Evolutionary conservation across 108 stramenopile genomes (phyloP).

Genomic region (Parmales sp.): DNA sequence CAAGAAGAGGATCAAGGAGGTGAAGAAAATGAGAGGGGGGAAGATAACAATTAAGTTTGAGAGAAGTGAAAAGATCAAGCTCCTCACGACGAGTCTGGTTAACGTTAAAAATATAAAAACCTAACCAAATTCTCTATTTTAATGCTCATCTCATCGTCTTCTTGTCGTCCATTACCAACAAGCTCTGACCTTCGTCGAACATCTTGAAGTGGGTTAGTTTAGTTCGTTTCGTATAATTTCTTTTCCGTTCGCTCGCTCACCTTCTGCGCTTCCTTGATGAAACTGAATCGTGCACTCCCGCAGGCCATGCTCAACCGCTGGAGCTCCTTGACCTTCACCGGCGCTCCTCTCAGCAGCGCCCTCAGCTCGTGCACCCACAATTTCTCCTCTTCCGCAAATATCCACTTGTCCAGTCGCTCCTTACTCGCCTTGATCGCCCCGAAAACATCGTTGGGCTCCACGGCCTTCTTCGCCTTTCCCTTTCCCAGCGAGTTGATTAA

Average conservation of each 20-base stretch:
- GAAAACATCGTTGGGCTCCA: constrained; percentile 1
- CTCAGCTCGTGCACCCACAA: not conserved
- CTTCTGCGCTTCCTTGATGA: constrained; percentile 1
- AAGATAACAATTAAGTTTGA: not conserved
- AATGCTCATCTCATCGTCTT: not conserved
- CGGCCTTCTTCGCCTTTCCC: not conserved
- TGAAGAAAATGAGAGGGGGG: not conserved
- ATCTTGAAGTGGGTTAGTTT: no score
- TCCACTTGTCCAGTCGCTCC: not conserved
- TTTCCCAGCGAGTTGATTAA: not conserved
- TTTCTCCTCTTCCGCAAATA: not conserved
- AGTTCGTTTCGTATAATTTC: no score
- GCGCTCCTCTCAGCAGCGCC: not conserved
- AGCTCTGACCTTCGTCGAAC: not conserved
- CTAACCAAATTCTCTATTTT: not conserved
- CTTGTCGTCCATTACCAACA: not conserved
- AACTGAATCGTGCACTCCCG: not conserved
- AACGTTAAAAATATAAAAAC: not conserved
- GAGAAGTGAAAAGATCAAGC: not conserved
- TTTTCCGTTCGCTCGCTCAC: no score
- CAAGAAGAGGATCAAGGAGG: not conserved
- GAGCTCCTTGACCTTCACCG: not conserved
- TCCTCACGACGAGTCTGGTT: no score
- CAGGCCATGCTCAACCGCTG: not conserved
- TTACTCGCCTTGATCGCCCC: not conserved